These are phyloP conservation scores for Aspergillus fumigatiaffinis DNA, from an alignment of 2,329 filamentous ascomycete genomes.

Conservation along the genomic window DNA sequence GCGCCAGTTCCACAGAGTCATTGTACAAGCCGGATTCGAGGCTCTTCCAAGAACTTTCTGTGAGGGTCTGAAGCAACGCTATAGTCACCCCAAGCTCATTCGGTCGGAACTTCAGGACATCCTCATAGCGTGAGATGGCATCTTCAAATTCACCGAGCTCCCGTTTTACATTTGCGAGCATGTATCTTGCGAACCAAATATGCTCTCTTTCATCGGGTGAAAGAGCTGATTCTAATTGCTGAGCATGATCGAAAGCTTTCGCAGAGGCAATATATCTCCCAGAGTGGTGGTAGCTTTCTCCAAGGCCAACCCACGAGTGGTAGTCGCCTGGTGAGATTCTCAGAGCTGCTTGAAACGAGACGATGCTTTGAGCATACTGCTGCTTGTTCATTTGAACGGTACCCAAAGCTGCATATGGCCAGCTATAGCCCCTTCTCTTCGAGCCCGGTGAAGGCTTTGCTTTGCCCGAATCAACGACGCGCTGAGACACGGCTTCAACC, in stretches of 20 bases:
- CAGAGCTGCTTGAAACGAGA: constrained; percentile 86
- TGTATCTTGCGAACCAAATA: constrained; percentile 93
- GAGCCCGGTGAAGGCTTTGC: constrained; percentile 86
- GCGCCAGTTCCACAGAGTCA: constrained; percentile 68
- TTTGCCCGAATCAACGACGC: constrained; percentile 92
- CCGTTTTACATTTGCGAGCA: constrained; percentile 90
- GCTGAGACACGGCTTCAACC: constrained; percentile 85
- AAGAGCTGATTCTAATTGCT: constrained; percentile 64
- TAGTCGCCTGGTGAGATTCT: constrained; percentile 82
- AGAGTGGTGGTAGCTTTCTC: constrained; percentile 95
- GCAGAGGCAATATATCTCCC: constrained; percentile 91
- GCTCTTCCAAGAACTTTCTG: constrained; percentile 74
- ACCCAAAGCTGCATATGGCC: constrained; percentile 91
- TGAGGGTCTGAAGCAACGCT: constrained; percentile 80
- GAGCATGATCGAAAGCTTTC: constrained; percentile 82
- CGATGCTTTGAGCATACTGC: constrained; percentile 81
- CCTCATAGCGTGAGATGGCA: constrained; percentile 71
- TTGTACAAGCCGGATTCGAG: constrained; percentile 84
- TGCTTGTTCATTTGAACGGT: constrained; percentile 94
- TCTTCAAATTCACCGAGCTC: constrained; percentile 88
- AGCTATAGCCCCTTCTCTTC: constrained; percentile 87
- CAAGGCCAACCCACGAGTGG: constrained; percentile 91
- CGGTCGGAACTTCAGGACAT: constrained; percentile 64
- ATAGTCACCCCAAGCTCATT: constrained; percentile 83
- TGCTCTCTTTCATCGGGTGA: constrained; percentile 58